These are phyloP conservation scores for Rhizophora apiculata DNA, from an alignment of 345 rosid species.

Conservation along the genomic window DNA sequence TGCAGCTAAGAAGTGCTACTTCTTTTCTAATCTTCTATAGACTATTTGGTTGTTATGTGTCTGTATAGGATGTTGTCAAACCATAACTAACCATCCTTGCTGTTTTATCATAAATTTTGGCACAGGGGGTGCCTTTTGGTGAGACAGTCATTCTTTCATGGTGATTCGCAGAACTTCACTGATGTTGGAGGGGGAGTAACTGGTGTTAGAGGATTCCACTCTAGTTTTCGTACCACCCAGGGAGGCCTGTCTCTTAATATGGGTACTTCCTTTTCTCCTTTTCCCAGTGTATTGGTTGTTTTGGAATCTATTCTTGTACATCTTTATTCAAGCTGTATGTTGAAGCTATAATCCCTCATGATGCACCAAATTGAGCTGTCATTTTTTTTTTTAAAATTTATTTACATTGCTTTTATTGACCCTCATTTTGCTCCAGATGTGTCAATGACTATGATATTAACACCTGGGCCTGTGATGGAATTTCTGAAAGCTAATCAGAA, in stretches of 20 bases:
- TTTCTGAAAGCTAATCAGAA: conserved; percentile 62
- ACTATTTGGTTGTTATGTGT: conserved; percentile 9
- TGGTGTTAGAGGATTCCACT: conserved; percentile 73
- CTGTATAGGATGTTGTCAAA: neutral
- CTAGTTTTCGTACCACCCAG: conserved; percentile 81
- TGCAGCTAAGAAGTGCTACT: conserved; percentile 59
- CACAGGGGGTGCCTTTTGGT: conserved; percentile 84
- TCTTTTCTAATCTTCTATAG: conserved; percentile 5
- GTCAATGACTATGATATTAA: conserved; percentile 72
- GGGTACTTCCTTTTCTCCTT: conserved; percentile 41
- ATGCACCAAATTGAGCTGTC: neutral
- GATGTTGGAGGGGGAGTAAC: conserved; percentile 71
- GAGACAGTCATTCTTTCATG: conserved; percentile 74
- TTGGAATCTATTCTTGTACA: conserved; percentile 4
- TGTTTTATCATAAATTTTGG: conserved; percentile 11
- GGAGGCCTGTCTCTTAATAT: conserved; percentile 79
- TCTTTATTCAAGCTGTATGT: conserved; percentile 4
- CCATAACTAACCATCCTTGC: neutral
- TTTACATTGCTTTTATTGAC: neutral
- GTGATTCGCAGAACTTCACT: conserved; percentile 38
- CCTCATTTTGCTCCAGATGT: conserved; percentile 46
- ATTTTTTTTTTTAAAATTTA: neutral
- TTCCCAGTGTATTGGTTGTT: neutral
- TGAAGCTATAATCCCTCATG: neutral
- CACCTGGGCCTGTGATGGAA: conserved; percentile 70